phyloP scores from a whole-genome alignment of 352 stramenopile species.

The Thraustochytrium striatum region DNA sequence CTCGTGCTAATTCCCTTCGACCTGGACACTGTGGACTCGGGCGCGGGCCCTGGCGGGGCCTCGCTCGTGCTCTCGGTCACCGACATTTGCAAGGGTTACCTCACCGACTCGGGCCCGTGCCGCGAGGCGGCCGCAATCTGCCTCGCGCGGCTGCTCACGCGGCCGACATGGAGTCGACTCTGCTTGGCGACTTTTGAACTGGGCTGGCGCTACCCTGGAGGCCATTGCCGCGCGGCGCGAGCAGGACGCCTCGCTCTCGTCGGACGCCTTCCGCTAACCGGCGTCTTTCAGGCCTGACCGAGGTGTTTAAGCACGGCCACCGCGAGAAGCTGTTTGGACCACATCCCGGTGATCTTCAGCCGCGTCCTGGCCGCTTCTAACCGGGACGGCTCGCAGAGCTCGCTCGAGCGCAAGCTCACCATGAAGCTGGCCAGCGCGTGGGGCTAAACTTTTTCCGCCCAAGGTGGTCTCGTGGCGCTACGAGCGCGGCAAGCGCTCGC shows the following conservation, averaged over 20 bases:
- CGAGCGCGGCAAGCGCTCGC: constrained; percentile 78
- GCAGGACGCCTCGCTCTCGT: constrained; percentile 12
- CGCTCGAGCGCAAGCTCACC: constrained; percentile 84
- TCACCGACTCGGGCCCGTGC: constrained; percentile 71
- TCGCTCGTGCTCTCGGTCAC: constrained; percentile 69
- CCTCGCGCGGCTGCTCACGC: constrained; percentile 83
- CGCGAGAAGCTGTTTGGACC: constrained; percentile 53
- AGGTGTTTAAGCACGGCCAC: constrained; percentile 66
- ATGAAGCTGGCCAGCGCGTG: constrained; percentile 91
- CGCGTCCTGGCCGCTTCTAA: constrained; percentile 46
- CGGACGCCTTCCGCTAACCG: constrained; percentile 61
- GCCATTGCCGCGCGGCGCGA: constrained; percentile 7
- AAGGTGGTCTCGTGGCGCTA: constrained; percentile 90
- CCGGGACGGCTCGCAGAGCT: constrained; percentile 24
- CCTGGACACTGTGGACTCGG: constrained; percentile 88
- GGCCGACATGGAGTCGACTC: constrained; percentile 85
- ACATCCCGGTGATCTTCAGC: constrained; percentile 51
- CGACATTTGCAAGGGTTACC: constrained; percentile 74
- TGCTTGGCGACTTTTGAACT: constrained; percentile 84
- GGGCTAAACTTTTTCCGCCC: constrained; percentile 89
- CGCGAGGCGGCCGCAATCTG: constrained; percentile 88
- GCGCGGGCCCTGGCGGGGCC: constrained; percentile 41
- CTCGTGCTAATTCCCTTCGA: constrained; percentile 96
- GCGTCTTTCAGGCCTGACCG: constrained; percentile 65
- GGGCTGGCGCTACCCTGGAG: constrained; percentile 68